Evolutionary conservation across 176 grass and related monocot species (phyloP), one percentile per base, ranked within the genome.

Genomic region (Hyparrhenia diplandra): DNA sequence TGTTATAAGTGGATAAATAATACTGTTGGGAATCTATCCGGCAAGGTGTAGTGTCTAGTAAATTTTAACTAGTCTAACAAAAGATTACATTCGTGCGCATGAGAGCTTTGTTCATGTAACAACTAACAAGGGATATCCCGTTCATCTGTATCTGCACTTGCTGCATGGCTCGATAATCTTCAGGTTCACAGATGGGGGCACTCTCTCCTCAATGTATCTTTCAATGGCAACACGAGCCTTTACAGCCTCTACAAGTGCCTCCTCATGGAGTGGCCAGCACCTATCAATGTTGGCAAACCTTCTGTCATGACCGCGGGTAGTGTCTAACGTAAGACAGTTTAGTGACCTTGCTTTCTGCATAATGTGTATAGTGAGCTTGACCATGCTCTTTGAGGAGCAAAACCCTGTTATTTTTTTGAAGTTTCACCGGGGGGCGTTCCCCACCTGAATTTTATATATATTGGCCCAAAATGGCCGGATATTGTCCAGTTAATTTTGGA

Each of bases 321-420:
- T 24, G 35, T 68, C 65, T 16, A 69, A 16, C 2, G 37, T 69
- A 42, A 69, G 36, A 5, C 37, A 69, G 21, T 42, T 36, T 13
- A 69, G 31, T 25, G 67, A 69, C 12, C 13, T 41, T 42, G 67
- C 23, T 25, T 42, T 69, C 67, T 42, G 20, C 66, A 69, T 69
- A 41, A 69, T 69, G 20, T 69, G 36, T 10, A 69, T 24, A 11
- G 59, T 45, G 10, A 78, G 58, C 58, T 62, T 4, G 10, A 77
- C 40, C 74, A 76, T 59, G 51, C 74, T 74, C 74, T 18, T 77
- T 77, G 74, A 57, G 3, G 75, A 77, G 37, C 75, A 78, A 64
- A 76, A 78, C 36, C 59, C n/a, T n/a, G n/a, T n/a, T n/a, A n/a
- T n/a, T n/a, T n/a, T n/a, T n/a, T n/a, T n/a, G n/a, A n/a, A n/a